A percentile compares a stretch with the other conserved stretches of the same genome.
These are phyloP conservation scores for Aureococcus anophagefferens DNA, from an alignment of 108 stramenopile species.

Conservation along the genomic window DNA sequence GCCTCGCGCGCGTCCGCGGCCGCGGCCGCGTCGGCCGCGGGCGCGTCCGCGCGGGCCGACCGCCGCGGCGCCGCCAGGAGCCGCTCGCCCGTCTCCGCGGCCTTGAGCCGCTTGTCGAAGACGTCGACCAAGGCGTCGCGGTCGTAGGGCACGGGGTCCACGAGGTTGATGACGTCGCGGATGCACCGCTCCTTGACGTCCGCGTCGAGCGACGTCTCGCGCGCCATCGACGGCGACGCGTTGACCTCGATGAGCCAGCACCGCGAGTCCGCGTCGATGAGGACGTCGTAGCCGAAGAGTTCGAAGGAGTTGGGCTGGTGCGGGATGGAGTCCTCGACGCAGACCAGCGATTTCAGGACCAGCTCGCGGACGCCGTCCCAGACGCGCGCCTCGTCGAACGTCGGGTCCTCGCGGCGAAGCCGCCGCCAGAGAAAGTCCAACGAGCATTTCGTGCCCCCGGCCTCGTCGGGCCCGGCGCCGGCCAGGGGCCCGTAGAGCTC, in stretches of 20 bases:
- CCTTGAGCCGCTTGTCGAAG: too few relatives aligned
- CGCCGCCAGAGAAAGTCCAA: slow-evolving; percentile 22
- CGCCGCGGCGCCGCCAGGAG: too few relatives aligned
- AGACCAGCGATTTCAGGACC: slow-evolving; percentile 49
- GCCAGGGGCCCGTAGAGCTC: too few relatives aligned
- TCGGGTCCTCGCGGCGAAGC: neutral
- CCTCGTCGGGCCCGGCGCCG: slow-evolving; percentile 2
- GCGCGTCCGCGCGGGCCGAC: too few relatives aligned
- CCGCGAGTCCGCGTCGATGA: slow-evolving; percentile 26
- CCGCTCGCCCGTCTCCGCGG: too few relatives aligned
- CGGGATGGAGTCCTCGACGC: slow-evolving; percentile 51
- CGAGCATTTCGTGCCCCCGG: slow-evolving; percentile 12
- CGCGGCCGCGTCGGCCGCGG: too few relatives aligned
- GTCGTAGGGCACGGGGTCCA: slow-evolving; percentile 22
- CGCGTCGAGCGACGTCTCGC: slow-evolving; percentile 30
- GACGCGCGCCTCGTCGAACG: slow-evolving; percentile 22
- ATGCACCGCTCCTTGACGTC: slow-evolving; percentile 36
- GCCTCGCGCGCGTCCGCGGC: too few relatives aligned
- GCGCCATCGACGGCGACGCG: slow-evolving; percentile 42
- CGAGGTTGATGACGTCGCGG: slow-evolving; percentile 34
- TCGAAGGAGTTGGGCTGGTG: slow-evolving; percentile 49
- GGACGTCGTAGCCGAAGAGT: slow-evolving; percentile 45
- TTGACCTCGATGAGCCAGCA: slow-evolving; percentile 53
- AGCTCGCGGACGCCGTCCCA: slow-evolving; percentile 26
- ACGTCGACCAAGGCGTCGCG: too few relatives aligned